Evolutionary conservation across 1,284 basidiomycete species (phyloP).

Genomic region (Cutaneotrichosporon arboriforme): DNA sequence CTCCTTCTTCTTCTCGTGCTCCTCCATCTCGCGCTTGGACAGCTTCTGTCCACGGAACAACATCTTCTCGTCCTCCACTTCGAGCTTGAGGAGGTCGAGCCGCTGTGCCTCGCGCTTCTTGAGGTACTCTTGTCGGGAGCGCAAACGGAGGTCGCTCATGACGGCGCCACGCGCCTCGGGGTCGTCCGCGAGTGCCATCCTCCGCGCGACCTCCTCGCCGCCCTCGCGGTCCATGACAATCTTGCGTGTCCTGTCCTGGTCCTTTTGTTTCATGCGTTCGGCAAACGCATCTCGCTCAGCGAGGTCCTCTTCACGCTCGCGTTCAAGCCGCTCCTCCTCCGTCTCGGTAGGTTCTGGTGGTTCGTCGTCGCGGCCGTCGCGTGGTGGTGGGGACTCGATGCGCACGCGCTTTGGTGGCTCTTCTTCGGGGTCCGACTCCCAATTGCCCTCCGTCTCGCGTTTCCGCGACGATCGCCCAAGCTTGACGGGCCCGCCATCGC

Average conservation of each 20-base stretch:
- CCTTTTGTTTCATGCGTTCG: constrained; percentile 74
- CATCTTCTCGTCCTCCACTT: constrained; percentile 86
- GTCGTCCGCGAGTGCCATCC: constrained; percentile 80
- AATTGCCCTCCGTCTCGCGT: constrained; percentile 58
- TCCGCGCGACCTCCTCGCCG: constrained; percentile 74
- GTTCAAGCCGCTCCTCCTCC: constrained; percentile 64
- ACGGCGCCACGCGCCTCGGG: constrained; percentile 66
- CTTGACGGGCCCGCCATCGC: constrained; percentile 50
- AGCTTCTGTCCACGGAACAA: constrained; percentile 77
- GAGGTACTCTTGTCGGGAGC: constrained; percentile 88
- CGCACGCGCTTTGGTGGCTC: constrained; percentile 56
- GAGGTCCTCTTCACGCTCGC: constrained; percentile 70
- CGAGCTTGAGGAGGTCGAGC: constrained; percentile 85
- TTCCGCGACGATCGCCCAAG: constrained; percentile 61
- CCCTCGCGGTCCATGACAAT: constrained; percentile 84
- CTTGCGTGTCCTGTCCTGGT: constrained; percentile 79
- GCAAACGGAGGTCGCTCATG: constrained; percentile 74
- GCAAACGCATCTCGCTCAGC: constrained; percentile 90
- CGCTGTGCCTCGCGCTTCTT: constrained; percentile 94
- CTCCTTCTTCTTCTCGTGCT: constrained; percentile 88
- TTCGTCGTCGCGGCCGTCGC: constrained; percentile 22
- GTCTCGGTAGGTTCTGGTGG: constrained; percentile 50
- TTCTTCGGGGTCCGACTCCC: constrained; percentile 49
- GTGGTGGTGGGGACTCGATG: constrained; percentile 33
- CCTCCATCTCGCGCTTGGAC: constrained; percentile 72